Conservation (phyloP, 305 asterid species). For the Withania somnifera region DNA sequence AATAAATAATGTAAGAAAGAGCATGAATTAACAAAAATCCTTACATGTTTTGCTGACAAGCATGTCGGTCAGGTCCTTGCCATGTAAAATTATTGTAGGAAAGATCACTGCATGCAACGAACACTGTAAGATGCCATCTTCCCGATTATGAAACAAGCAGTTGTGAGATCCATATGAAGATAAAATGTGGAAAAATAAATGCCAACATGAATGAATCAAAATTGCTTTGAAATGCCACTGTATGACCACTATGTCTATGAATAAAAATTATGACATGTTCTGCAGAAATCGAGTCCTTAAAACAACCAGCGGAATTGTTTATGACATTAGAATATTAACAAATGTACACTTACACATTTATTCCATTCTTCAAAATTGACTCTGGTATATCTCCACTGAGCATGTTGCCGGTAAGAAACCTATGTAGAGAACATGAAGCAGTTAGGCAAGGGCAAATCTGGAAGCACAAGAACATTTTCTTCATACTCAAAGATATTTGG, state of each 20-base stretch:
- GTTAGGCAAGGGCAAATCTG: not conserved
- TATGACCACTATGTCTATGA: not conserved
- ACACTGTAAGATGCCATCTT: constrained; percentile 13
- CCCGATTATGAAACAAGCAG: not conserved
- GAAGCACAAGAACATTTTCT: not conserved
- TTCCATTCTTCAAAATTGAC: constrained; percentile 63
- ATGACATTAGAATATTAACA: not conserved
- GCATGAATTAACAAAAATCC: constrained; percentile 11
- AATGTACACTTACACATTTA: constrained; percentile 48
- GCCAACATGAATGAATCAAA: not conserved
- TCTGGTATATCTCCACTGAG: constrained; percentile 68
- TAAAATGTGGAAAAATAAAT: not conserved
- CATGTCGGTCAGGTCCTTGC: constrained; percentile 59
- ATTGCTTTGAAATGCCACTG: not conserved
- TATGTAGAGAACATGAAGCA: constrained; percentile 14
- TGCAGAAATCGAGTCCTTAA: not conserved
- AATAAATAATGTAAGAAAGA: not conserved
- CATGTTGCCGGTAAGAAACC: constrained; percentile 64
- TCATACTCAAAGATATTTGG: not conserved
- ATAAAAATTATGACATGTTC: not conserved
- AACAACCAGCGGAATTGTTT: not conserved
- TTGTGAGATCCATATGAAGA: not conserved
- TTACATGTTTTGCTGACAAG: constrained; percentile 61
- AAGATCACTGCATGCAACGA: constrained; percentile 60
- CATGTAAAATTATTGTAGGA: constrained; percentile 84